Evolutionary conservation across 1,284 basidiomycete species (phyloP).

Genomic region (Boletus sp.): DNA sequence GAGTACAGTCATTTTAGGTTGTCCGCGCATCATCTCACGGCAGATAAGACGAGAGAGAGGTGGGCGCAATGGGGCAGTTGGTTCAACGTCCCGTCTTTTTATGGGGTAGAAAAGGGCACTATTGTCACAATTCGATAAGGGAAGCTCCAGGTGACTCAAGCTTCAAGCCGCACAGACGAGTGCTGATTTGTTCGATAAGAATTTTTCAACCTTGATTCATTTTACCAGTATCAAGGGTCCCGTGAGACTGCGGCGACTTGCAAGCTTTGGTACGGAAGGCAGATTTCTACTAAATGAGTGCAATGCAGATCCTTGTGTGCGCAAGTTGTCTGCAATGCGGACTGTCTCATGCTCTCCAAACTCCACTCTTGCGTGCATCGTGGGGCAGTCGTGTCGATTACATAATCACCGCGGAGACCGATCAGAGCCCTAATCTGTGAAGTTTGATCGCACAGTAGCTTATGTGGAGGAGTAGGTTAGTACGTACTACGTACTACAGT

Average conservation of each 20-base stretch:
- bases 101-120: neutral
- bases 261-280: no score
- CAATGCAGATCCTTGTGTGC: neutral
- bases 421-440: no score
- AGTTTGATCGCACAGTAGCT: no score
- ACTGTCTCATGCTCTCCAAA: neutral
- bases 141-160: constrained; percentile 4
- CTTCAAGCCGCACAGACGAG: neutral
- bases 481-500: no score
- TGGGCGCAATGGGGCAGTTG: neutral
- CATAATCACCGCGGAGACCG: no score
- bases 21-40: neutral
- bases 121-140: neutral
- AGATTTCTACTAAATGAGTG: neutral
- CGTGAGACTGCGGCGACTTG: no score
- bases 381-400: no score
- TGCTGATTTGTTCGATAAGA: constrained; percentile 7
- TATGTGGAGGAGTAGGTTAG: no score
- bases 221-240: neutral
- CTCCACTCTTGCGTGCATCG: no score
- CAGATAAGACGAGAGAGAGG: neutral
- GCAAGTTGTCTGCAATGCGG: no score
- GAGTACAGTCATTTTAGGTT: constrained; percentile 11
- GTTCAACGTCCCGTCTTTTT: neutral
- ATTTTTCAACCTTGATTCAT: neutral